Evolutionary conservation across 2,329 filamentous ascomycete species (phyloP).

Genomic region (Rhynchosporium secalis): DNA sequence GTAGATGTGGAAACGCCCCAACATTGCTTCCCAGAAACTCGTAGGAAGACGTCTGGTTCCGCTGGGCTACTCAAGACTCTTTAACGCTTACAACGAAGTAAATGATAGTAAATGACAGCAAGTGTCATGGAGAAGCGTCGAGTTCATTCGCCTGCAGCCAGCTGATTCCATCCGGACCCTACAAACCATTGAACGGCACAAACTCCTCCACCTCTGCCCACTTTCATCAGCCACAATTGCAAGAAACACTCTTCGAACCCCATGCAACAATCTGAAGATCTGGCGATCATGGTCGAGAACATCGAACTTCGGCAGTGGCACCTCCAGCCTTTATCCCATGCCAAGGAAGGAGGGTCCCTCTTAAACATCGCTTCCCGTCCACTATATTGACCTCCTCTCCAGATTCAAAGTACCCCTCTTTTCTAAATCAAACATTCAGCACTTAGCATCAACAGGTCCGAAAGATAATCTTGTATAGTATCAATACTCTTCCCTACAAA

Average conservation of each 20-base stretch:
- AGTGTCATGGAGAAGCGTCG: background rate
- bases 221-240: slow-evolving; percentile 1
- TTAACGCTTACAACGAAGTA: background rate
- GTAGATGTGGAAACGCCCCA: background rate
- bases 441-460: background rate
- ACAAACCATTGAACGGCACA: background rate
- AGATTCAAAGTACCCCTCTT: background rate
- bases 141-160: no score
- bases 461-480: background rate
- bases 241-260: background rate
- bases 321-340: slow-evolving; percentile 2
- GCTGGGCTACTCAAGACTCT: background rate
- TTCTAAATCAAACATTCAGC: background rate
- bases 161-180: no score
- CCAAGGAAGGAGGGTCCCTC: background rate
- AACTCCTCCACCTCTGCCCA: slow-evolving; percentile 6
- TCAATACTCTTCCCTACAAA: background rate
- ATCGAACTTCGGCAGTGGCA: slow-evolving; percentile 1
- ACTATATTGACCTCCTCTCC: background rate
- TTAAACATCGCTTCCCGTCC: background rate
- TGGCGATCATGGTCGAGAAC: background rate
- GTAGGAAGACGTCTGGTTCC: background rate
- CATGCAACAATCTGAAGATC: background rate
- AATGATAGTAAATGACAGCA: background rate
- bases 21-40: background rate